These are phyloP conservation scores for Malus hybrid DNA, from an alignment of 331 rosid species.

Conservation along the genomic window DNA sequence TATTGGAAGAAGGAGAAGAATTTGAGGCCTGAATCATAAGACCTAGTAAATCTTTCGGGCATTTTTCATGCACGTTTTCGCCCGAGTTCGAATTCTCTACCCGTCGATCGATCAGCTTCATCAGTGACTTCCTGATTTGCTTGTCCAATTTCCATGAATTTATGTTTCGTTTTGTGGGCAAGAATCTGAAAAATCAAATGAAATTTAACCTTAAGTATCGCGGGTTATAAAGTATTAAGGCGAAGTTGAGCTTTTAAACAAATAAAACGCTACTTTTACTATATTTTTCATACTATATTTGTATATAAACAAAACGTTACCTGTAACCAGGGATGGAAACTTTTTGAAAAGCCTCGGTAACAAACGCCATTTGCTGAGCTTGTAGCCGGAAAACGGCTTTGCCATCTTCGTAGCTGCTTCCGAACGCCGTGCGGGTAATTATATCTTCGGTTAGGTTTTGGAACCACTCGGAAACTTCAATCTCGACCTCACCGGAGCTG, in stretches of 20 bases:
- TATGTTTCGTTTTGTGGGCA: constrained; percentile 77
- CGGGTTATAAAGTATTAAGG: not conserved
- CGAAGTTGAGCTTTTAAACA: too few species aligned
- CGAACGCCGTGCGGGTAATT: constrained; percentile 69
- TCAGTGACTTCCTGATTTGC: constrained; percentile 50
- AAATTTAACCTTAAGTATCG: not conserved
- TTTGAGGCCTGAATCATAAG: constrained; percentile 66
- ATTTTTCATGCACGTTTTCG: constrained; percentile 2
- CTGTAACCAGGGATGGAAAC: constrained; percentile 93
- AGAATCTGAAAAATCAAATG: constrained; percentile 29
- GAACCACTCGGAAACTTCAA: constrained; percentile 82
- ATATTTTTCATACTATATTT: too few species aligned
- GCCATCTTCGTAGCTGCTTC: constrained; percentile 88
- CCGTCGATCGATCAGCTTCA: constrained; percentile 44
- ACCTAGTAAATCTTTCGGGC: constrained; percentile 66
- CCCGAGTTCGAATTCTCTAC: constrained; percentile 12
- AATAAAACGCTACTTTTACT: too few species aligned
- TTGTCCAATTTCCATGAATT: constrained; percentile 74
- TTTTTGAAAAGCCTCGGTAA: constrained; percentile 80
- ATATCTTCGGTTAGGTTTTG: constrained; percentile 74
- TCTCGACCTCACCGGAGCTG: constrained; percentile 54
- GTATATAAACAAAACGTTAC: not conserved
- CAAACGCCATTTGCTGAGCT: constrained; percentile 71
- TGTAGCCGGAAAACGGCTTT: constrained; percentile 73
- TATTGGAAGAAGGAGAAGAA: constrained; percentile 18